Percentiles rank a stretch among this genome's conserved stretches.
Evolutionary conservation across 768 basidiomycete species (phyloP).

Genomic region (Boletus eberwhitei): DNA sequence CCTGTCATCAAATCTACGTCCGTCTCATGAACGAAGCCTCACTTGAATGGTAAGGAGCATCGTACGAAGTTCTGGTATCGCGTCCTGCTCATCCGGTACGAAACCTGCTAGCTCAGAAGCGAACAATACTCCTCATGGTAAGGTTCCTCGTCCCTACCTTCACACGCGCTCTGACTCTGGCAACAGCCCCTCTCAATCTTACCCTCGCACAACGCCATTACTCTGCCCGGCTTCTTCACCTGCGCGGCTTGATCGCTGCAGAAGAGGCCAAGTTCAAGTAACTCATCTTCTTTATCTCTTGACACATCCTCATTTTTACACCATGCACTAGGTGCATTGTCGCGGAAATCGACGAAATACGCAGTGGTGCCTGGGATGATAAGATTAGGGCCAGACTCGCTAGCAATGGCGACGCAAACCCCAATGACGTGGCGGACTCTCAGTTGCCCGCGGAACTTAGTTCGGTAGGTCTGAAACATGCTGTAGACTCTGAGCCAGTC

Average conservation of each 20-base stretch:
- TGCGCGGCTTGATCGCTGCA: conserved; percentile 63
- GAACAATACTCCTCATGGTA: conserved; percentile 53
- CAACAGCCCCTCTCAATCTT: conserved; percentile 59
- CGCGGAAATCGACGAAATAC: conserved; percentile 75
- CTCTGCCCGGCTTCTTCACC: conserved; percentile 61
- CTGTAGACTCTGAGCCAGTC: background rate
- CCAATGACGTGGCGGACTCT: background rate
- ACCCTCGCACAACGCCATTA: conserved; percentile 77
- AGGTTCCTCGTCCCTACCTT: conserved; percentile 11
- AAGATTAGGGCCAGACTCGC: conserved; percentile 39
- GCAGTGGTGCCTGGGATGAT: conserved; percentile 61
- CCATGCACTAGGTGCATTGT: conserved; percentile 49
- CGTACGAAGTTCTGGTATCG: background rate
- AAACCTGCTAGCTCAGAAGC: conserved; percentile 42
- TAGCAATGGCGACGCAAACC: conserved; percentile 4
- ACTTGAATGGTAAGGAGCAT: conserved; percentile 52
- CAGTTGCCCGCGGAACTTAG: background rate
- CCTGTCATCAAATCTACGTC: conserved; percentile 65
- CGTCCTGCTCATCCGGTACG: background rate
- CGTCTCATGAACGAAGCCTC: conserved; percentile 66
- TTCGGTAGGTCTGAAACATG: conserved; percentile 9
- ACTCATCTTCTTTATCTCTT: conserved; percentile 11
- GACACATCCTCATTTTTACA: background rate
- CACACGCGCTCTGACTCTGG: conserved; percentile 3
- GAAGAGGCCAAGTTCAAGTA: conserved; percentile 83